Evolutionary conservation across 1,284 basidiomycete species (phyloP).

Genomic region (Rhodofomes roseus): DNA sequence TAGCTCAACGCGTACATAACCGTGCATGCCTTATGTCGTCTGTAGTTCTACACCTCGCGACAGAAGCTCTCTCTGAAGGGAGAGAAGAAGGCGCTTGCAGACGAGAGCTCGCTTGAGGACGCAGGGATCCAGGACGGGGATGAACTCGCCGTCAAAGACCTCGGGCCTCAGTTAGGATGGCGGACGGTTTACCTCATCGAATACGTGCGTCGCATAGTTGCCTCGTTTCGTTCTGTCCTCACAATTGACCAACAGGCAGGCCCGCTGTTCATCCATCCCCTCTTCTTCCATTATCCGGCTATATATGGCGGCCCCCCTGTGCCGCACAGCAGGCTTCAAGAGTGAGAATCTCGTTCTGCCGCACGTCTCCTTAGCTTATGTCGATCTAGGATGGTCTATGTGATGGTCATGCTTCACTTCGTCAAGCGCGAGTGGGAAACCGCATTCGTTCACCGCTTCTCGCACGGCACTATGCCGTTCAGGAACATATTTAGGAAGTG

Average conservation of each 20-base stretch:
- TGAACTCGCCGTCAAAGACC: slow-evolving; percentile 77
- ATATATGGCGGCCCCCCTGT: slow-evolving; percentile 68
- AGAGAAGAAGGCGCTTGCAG: slow-evolving; percentile 57
- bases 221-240: not conserved
- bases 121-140: slow-evolving; percentile 55
- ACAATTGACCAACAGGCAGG: slow-evolving; percentile 57
- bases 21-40: not conserved
- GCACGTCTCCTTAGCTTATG: not conserved
- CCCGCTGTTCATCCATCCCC: slow-evolving; percentile 88
- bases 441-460: slow-evolving; percentile 92
- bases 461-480: slow-evolving; percentile 91
- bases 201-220: slow-evolving; percentile 66
- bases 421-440: slow-evolving; percentile 94
- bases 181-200: slow-evolving; percentile 83
- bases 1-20: not conserved
- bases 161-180: slow-evolving; percentile 88
- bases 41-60: slow-evolving; percentile 64
- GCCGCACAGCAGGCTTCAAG: slow-evolving; percentile 76
- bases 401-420: slow-evolving; percentile 84
- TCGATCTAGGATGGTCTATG: slow-evolving; percentile 65
- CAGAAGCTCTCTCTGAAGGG: slow-evolving; percentile 71
- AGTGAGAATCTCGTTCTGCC: slow-evolving; percentile 38
- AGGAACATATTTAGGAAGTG: slow-evolving; percentile 91
- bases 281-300: slow-evolving; percentile 74
- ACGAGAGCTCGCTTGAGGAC: slow-evolving; percentile 57